These are phyloP conservation scores for Diaporthe sp. DNA, from an alignment of 2,329 filamentous ascomycete genomes.

Conservation along the genomic window DNA sequence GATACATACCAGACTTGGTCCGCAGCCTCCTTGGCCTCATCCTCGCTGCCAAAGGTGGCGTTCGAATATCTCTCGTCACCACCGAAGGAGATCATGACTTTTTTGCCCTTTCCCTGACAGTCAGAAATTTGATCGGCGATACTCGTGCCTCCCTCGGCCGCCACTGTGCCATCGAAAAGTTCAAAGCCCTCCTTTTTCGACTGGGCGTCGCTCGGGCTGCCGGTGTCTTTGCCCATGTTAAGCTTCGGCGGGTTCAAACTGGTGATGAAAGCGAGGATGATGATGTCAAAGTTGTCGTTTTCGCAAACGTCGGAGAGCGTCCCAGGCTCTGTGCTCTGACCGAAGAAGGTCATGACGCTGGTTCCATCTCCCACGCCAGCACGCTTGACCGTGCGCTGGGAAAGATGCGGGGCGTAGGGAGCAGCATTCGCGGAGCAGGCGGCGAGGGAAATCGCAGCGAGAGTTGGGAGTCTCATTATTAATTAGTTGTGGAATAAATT, in stretches of 20 bases:
- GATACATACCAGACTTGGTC: constrained; percentile 34
- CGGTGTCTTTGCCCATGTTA: constrained; percentile 37
- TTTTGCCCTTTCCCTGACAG: constrained; percentile 28
- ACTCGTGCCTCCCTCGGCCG: constrained; percentile 4
- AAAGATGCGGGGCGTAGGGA: background rate
- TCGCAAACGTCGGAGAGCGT: constrained; percentile 30
- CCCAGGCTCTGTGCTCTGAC: constrained; percentile 4
- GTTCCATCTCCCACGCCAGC: constrained; percentile 6
- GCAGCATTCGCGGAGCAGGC: constrained; percentile 18
- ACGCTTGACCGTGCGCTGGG: constrained; percentile 17
- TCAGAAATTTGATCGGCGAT: constrained; percentile 31
- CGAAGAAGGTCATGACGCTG: constrained; percentile 27
- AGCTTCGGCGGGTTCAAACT: constrained; percentile 35
- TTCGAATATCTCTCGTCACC: constrained; percentile 19
- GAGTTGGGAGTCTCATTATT: constrained; percentile 26
- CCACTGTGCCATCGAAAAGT: constrained; percentile 32
- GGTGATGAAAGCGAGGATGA: constrained; percentile 36
- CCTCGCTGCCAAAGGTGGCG: constrained; percentile 1
- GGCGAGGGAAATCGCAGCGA: constrained; percentile 12
- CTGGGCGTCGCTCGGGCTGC: constrained; percentile 27
- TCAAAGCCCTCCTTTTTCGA: constrained; percentile 9
- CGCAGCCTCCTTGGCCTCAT: constrained; percentile 32
- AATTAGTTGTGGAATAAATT: background rate
- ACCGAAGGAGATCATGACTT: constrained; percentile 39
- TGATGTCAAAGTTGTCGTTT: constrained; percentile 31